These are phyloP conservation scores for Lactarius indigo DNA, from an alignment of 768 basidiomycete genomes.

Conservation along the genomic window DNA sequence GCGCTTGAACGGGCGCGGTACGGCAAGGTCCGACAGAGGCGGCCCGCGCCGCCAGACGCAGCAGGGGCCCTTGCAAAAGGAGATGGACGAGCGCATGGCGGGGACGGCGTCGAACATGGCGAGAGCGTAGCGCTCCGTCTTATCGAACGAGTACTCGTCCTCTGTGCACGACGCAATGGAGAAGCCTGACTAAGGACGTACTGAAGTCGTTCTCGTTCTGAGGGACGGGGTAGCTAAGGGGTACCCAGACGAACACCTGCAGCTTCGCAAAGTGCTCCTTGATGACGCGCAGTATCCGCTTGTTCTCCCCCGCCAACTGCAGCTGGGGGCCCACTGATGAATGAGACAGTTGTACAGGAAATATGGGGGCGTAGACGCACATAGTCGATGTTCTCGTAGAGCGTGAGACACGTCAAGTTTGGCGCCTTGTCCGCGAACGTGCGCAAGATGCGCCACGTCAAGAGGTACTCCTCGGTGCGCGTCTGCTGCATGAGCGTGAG, in stretches of 20 bases:
- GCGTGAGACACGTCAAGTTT: slow-evolving; percentile 13
- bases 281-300: slow-evolving; percentile 19
- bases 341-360: not conserved
- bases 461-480: slow-evolving; percentile 13
- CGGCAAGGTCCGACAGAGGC: not conserved
- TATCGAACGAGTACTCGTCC: slow-evolving; percentile 12
- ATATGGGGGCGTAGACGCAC: slow-evolving; percentile 1
- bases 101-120: slow-evolving; percentile 19
- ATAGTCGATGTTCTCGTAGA: slow-evolving; percentile 21
- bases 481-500: slow-evolving; percentile 11
- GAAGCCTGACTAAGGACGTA: slow-evolving; percentile 15
- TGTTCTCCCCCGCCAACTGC: slow-evolving; percentile 22
- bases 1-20: slow-evolving; percentile 6
- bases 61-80: slow-evolving; percentile 17
- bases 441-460: slow-evolving; percentile 12
- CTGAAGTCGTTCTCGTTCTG: slow-evolving; percentile 8
- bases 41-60: slow-evolving; percentile 15
- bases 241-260: slow-evolving; percentile 23
- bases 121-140: slow-evolving; percentile 19
- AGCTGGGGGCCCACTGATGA: no score
- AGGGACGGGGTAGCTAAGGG: slow-evolving; percentile 3
- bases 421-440: slow-evolving; percentile 18
- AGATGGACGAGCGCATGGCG: slow-evolving; percentile 21
- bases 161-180: slow-evolving; percentile 19
- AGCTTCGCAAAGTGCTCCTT: slow-evolving; percentile 14